These are phyloP conservation scores for Erythrophleum ivorense DNA, from an alignment of 331 rosid species.

Conservation along the genomic window DNA sequence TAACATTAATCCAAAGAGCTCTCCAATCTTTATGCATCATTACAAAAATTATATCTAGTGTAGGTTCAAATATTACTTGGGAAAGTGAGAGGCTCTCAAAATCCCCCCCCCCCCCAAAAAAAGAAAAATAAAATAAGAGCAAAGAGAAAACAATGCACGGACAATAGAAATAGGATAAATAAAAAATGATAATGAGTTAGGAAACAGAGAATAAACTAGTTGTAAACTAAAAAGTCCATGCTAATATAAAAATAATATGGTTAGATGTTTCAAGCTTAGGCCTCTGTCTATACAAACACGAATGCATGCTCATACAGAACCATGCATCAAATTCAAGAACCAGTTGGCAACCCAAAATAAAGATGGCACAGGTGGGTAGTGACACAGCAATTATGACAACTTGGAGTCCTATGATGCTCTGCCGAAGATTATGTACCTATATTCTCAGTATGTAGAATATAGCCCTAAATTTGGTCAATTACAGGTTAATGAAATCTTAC, in stretches of 20 bases:
- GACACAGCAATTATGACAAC: not conserved
- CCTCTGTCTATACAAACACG: not conserved
- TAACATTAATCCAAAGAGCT: not conserved
- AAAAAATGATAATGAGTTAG: not conserved
- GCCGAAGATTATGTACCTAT: not conserved
- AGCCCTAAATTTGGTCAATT: not conserved
- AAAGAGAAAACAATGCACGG: not conserved
- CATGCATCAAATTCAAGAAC: slow-evolving; percentile 7
- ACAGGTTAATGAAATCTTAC: not conserved
- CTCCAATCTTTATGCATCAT: not conserved
- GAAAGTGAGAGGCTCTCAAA: not conserved
- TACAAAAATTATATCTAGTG: not conserved
- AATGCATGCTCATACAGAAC: slow-evolving; percentile 2
- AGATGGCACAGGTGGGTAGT: not conserved
- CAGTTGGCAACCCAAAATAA: not conserved
- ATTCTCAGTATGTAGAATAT: not conserved
- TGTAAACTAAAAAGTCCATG: not conserved
- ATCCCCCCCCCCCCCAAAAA: not conserved
- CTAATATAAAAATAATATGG: not conserved
- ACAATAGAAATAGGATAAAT: not conserved
- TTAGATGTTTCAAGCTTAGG: not conserved
- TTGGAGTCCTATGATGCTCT: not conserved
- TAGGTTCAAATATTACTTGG: not conserved
- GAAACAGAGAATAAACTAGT: not conserved
- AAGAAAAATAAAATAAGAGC: not conserved